Conservation (phyloP, 768 basidiomycete genomes). For the Leccinellum albellum region DNA sequence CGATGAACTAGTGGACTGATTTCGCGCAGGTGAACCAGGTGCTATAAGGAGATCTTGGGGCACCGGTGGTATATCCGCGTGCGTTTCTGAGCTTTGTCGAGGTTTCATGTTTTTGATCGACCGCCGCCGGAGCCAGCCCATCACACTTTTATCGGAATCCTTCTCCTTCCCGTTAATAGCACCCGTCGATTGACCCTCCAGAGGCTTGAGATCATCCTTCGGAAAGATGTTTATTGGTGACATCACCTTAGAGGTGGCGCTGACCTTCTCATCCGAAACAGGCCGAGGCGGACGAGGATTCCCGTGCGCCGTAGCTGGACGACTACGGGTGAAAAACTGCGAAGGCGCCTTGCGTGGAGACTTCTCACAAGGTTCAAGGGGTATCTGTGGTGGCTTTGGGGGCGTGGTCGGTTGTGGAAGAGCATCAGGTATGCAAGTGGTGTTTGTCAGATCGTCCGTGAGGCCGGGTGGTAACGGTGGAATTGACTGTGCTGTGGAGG, state of each 20-base stretch:
- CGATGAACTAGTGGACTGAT: slow-evolving; percentile 22
- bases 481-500: slow-evolving; percentile 17
- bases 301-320: slow-evolving; percentile 10
- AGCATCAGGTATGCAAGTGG: slow-evolving; percentile 14
- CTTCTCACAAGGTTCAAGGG: slow-evolving; percentile 10
- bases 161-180: slow-evolving; percentile 28
- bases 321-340: slow-evolving; percentile 12
- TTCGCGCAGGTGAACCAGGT: slow-evolving; percentile 17
- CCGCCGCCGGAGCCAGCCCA: slow-evolving; percentile 30
- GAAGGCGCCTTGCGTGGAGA: slow-evolving; percentile 25
- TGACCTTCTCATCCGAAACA: slow-evolving; percentile 23
- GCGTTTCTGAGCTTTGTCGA: slow-evolving; percentile 23
- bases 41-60: slow-evolving; percentile 9
- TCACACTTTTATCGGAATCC: slow-evolving; percentile 41
- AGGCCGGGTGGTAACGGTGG: slow-evolving; percentile 39
- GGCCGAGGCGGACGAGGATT: slow-evolving; percentile 22
- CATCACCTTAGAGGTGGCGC: slow-evolving; percentile 5
- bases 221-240: slow-evolving; percentile 17
- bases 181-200: slow-evolving; percentile 31
- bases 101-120: slow-evolving; percentile 20
- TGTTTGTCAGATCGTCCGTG: slow-evolving; percentile 20
- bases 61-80: slow-evolving; percentile 11
- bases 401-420: slow-evolving; percentile 20
- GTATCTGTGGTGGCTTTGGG: slow-evolving; percentile 17
- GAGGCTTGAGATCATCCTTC: slow-evolving; percentile 21